Base-by-base conservation (phyloP, 192 early-diverging fungal species). In the Chytriomyces sp. region DNA sequence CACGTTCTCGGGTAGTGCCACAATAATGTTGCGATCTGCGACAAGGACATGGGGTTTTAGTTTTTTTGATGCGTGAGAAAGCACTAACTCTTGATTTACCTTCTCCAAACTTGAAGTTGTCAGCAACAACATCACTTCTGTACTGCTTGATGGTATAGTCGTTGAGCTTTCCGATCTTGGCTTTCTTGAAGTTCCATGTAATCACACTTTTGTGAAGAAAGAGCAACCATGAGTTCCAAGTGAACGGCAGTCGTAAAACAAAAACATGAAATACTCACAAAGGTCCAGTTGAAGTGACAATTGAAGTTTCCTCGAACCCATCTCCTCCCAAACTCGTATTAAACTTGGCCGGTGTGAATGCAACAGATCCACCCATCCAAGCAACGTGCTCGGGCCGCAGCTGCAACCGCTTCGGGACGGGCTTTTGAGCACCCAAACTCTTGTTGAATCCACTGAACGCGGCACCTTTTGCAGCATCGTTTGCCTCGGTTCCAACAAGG, bases 61-160 rank as follows among this genome's bases (percentile, higher is more conserved):
- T 57, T 2, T 18, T 57, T 57, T 3, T 20, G 0, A 2, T 57
- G 13, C 2, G 3, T 20, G 13, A 20, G 53, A 18, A 57, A 57
- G 53, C 1, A 57, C 53, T 20, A 3, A 57, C 28, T 35, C 1
- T 35, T 35, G 28, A 35, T 35, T 35, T 35, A 35, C 53, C 53
- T 76, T 91, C 83, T 43, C 94, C 94, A 80, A 88, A 96, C 81
- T 91, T 84, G 81, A 98, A 98, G 85, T 96, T 94, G 79, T 96
- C 95, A 3, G 94, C 93, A 7, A 97, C 95, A 20, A 98, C 91
- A 10, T 84, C 77, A 47, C 94, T 92, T 2, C 84, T 70, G 65
- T 94, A 98, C 79, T 93, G 87, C 82, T 95, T 96, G 82, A 98
- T 96, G 11, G 88, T 86, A 82, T 98, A 98, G 69, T 94, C 92